Evolutionary conservation across 2,329 filamentous ascomycete species (phyloP), one percentile per base, ranked within the genome.

Genomic region (Magnaporthiopsis rhizophila): DNA sequence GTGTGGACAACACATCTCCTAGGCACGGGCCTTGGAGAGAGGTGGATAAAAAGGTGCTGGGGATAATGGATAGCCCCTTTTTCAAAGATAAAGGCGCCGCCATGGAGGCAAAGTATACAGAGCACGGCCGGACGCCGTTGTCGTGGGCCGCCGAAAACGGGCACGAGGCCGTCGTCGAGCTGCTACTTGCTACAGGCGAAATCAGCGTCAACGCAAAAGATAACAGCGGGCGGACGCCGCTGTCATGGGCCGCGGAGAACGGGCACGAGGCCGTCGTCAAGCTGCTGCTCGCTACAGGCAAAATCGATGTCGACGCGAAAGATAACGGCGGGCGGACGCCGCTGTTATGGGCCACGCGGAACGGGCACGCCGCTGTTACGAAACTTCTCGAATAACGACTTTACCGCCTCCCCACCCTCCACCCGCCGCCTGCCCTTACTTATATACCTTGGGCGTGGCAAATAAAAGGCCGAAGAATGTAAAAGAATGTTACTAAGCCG

Each of bases 251-350:
- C 32, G 65, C 66, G 15, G 57, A 3, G 13, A 64, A 65, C 24
- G 69, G 69, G 2, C 65, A 69, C 38, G n/a, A 62, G 18, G 45
- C 64, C 12, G 66, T 63, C n/a, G 64, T 65, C 5, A 18, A 58
- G 60, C 9, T 13, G 18, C 26, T 68, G 15, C 50, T 62, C 18
- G 63, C 62, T 34, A 36, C 28, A 21, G 53, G 57, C 30, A 60
- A 34, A 18, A 34, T 30, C 28, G 57, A 59, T 56, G 59, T 64
- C 12, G 30, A 62, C 2, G 21, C 61, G 21, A 58, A 34, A 28
- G 63, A 61, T 63, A 61, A 15, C 30, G 5, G 61, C 36, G 32
- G 45, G 1, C 57, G 18, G 34, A 64, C 62, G 15, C 64, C 64
- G 9, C n/a, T 65, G n/a, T 65, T 45, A 13, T 65, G 45, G 65